Evolutionary conservation across 441 rosid genomes (phyloP).

Genomic region (Metrosideros polymorpha): DNA sequence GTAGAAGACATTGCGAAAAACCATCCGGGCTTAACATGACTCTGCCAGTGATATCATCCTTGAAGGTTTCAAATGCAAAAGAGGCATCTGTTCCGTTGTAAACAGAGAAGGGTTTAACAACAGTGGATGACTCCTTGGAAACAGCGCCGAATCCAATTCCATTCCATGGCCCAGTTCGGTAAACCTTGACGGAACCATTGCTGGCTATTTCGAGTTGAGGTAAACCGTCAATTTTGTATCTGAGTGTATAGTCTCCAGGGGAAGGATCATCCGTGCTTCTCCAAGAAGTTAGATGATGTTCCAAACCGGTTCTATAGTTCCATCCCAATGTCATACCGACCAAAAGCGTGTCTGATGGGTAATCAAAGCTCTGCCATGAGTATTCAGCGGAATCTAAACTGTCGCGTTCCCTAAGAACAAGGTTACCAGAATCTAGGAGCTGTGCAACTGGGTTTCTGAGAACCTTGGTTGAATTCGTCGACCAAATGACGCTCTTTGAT

Average conservation of each 20-base stretch:
- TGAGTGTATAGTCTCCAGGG: neutral
- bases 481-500: neutral
- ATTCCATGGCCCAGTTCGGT: neutral
- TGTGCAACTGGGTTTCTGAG: neutral
- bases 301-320: neutral
- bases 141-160: neutral
- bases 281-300: neutral
- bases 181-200: neutral
- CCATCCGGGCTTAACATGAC: neutral
- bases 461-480: neutral
- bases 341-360: neutral
- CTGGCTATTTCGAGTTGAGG: neutral
- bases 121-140: accelerated
- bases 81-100: neutral
- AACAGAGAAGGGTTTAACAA: neutral
- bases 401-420: neutral
- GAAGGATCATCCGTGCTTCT: neutral
- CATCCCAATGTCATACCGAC: neutral
- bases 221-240: neutral
- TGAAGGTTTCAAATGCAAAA: neutral
- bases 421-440: neutral
- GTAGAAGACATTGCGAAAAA: neutral
- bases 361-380: neutral
- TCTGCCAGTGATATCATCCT: neutral
- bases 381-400: neutral